Percentiles rank a stretch among this genome's conserved stretches.
phyloP scores from a whole-genome alignment of 805 yeast genomes.

The Naumovozyma castellii region DNA sequence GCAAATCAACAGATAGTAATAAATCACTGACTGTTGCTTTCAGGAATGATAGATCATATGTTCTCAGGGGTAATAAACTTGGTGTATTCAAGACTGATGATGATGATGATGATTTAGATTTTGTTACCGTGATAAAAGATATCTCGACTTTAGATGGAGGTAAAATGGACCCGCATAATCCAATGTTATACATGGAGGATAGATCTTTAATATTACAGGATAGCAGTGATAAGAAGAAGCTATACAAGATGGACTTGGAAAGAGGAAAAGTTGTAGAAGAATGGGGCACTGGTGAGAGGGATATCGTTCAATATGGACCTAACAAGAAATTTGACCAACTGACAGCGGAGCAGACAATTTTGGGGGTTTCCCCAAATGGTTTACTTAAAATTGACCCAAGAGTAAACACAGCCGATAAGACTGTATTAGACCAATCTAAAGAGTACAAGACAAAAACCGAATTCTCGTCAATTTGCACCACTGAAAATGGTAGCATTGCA shows the following conservation, averaged over 20 bases:
- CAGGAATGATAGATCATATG: constrained; percentile 63
- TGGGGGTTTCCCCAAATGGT: constrained; percentile 58
- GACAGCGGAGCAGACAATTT: constrained; percentile 61
- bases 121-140: constrained; percentile 57
- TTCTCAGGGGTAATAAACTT: constrained; percentile 66
- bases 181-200: constrained; percentile 75
- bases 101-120: constrained; percentile 45
- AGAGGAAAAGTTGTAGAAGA: constrained; percentile 80
- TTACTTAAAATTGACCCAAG: constrained; percentile 79
- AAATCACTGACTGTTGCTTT: constrained; percentile 62
- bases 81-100: constrained; percentile 67
- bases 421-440: constrained; percentile 49
- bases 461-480: constrained; percentile 58
- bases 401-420: constrained; percentile 40
- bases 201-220: constrained; percentile 57
- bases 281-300: constrained; percentile 51
- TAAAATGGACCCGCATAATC: constrained; percentile 44
- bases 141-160: constrained; percentile 45
- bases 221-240: constrained; percentile 32
- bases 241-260: constrained; percentile 71
- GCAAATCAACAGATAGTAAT: constrained; percentile 35
- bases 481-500: constrained; percentile 65
- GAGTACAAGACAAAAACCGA: constrained; percentile 44
- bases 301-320: constrained; percentile 56
- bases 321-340: constrained; percentile 64